These are phyloP conservation scores for Apiosordaria backusii DNA, from an alignment of 495 filamentous ascomycete species.

Conservation along the genomic window DNA sequence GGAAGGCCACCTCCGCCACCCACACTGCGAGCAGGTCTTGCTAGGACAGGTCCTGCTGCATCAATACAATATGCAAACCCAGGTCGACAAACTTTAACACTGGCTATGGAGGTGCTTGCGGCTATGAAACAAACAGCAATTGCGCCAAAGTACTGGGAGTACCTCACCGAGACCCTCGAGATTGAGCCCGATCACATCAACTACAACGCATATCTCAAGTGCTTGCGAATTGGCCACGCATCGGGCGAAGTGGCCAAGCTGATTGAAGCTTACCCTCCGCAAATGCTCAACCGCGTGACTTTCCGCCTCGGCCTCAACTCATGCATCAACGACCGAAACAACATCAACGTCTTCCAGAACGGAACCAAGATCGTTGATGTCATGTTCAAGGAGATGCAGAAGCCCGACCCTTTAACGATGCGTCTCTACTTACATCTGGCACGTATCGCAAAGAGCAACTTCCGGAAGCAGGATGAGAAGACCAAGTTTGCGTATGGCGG, in stretches of 20 bases:
- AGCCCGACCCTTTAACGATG: slow-evolving; percentile 43
- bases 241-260: slow-evolving; percentile 52
- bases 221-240: slow-evolving; percentile 61
- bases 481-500: slow-evolving; percentile 28
- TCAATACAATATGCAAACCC: slow-evolving; percentile 46
- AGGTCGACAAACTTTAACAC: slow-evolving; percentile 63
- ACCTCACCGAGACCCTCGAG: slow-evolving; percentile 53
- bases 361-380: slow-evolving; percentile 55
- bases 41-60: neutral
- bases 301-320: slow-evolving; percentile 68
- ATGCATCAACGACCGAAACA: slow-evolving; percentile 68
- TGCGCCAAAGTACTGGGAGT: slow-evolving; percentile 67
- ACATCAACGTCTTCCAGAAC: slow-evolving; percentile 55
- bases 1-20: neutral
- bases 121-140: slow-evolving; percentile 46
- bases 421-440: slow-evolving; percentile 41
- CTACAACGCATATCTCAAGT: slow-evolving; percentile 61
- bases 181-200: slow-evolving; percentile 68
- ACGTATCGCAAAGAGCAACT: slow-evolving; percentile 29
- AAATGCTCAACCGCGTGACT: slow-evolving; percentile 44
- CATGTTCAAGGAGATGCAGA: slow-evolving; percentile 45
- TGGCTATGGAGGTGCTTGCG: slow-evolving; percentile 61
- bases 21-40: neutral
- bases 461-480: slow-evolving; percentile 13
- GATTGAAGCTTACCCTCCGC: slow-evolving; percentile 48